phyloP scores from a whole-genome alignment of 257 asterid genomes.

The Echium plantagineum region DNA sequence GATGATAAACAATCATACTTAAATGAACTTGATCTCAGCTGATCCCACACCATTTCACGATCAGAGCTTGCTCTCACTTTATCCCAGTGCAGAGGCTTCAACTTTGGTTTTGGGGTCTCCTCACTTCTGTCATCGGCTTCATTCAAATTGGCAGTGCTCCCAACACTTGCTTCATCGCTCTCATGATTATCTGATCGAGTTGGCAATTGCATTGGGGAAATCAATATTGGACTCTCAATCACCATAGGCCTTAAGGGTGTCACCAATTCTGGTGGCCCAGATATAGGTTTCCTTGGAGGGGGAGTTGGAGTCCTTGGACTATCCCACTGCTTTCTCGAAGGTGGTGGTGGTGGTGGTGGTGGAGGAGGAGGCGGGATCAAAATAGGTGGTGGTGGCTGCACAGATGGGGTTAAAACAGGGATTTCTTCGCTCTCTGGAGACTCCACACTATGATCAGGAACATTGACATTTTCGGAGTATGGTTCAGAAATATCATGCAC shows the following conservation, averaged over 20 bases:
- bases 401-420: conserved; percentile 20
- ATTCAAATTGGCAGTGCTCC: conserved; percentile 10
- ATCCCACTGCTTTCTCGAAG: conserved; percentile 40
- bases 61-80: conserved; percentile 93
- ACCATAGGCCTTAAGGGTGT: conserved; percentile 39
- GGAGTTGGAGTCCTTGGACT: conserved; percentile 62
- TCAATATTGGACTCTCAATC: conserved; percentile 25
- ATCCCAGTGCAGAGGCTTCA: conserved; percentile 97
- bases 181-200: conserved; percentile 19
- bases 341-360: conserved; percentile 42
- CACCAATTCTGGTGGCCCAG: conserved; percentile 34
- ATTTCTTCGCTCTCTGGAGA: conserved; percentile 10
- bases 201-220: conserved; percentile 55
- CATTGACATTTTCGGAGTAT: background rate
- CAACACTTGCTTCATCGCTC: conserved; percentile 18
- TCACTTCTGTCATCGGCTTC: conserved; percentile 26
- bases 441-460: background rate
- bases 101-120: conserved; percentile 59
- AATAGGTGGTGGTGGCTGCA: conserved; percentile 30
- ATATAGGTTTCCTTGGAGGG: conserved; percentile 16
- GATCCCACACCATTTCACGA: conserved; percentile 99
- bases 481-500: background rate
- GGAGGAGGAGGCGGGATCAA: conserved; percentile 40
- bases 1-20: conserved; percentile 34
- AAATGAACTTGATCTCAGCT: conserved; percentile 76